Evolutionary conservation across 495 filamentous ascomycete genomes (phyloP), one percentile per base, ranked within the genome.

Genomic region (Aspergillus steynii): DNA sequence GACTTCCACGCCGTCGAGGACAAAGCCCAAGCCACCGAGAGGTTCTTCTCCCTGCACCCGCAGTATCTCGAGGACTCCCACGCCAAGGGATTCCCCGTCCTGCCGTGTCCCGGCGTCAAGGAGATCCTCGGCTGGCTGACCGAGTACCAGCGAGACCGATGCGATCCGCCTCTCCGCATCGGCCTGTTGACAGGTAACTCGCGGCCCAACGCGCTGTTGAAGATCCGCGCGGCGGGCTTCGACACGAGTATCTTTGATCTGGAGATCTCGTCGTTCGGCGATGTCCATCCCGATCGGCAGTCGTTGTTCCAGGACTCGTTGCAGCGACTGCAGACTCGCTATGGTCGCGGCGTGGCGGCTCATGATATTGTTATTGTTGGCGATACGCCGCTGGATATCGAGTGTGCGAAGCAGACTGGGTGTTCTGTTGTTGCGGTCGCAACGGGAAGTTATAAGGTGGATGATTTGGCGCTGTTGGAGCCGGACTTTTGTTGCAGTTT

Each of bases 341-440:
- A 42, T 10, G 9, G 37, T 42, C 37, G 37, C 37, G 37, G 37
- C 3, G 37, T 42, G 9, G 37, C 37, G 1, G 37, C 37, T 15
- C 37, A 42, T 15, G 37, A 42, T 10, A 42, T 62, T 3, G 58
- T 62, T 1, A 50, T 62, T n/a, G 61, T 62, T 3, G 61, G 61
- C 2, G 61, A 62, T 37, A 62, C 61, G 2, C 61, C 61, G 2
- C 46, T 62, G n/a, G 61, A 62, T n/a, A 62, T 62, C 20, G 61
- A 62, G 31, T 62, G 61, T 31, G 61, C 61, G 42, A 62, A 62
- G 50, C 50, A 55, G 42, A 56, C 61, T 8, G 61, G 61, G 5
- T 62, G 61, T 46, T 56, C 61, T 34, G 61, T 63, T 29, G 56
- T 63, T 37, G 61, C 61, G 31, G 61, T 63, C 32, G 61, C 61